Evolutionary conservation across 2,329 filamentous ascomycete genomes (phyloP), one percentile per base, ranked within the genome.

Genomic region (Stagonosporopsis rhizophila): DNA sequence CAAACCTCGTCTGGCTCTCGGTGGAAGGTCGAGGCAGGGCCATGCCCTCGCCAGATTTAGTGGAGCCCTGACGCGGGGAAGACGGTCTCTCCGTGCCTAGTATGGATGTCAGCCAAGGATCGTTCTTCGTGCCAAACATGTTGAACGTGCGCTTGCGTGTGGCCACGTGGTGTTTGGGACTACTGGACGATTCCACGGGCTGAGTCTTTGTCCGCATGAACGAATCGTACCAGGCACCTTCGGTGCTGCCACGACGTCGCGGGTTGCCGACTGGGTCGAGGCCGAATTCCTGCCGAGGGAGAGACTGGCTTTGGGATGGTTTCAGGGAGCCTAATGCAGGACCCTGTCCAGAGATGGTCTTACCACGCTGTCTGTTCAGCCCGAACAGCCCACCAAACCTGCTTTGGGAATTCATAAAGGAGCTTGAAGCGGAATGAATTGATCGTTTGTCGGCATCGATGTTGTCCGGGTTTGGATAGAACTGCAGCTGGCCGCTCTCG

Each of bases 241-340:
- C 59, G 68, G 80, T 72, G 70, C 78, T 68, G 83, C 89, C 64
- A 84, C 89, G 58, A 22, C 86, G 80, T 51, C 81, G 79, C 52
- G 80, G 22, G 77, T 75, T 39, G 79, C 78, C 4, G 81, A 76
- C 27, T 6, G 27, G 27, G 61, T 85, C 83, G 37, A 81, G 70
- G 6, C 61, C 74, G 44, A 73, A 73, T 25, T 81, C 81, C 38
- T 86, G 82, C 32, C 85, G 79, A 6, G 91, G 91, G 62, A 95
- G 86, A 0, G 91, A 94, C 69, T 91, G 89, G 66, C 89, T 92
- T 70, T 94, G 89, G 0, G 85, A 83, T 27, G 85, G 77, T 68
- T 90, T 91, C 14, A 93, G 78, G 19, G 84, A 87, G 1, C 91
- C 91, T 7, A 92, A 75, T 1, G 84, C 80, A 6, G 87, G 88